Evolutionary conservation across 1,284 basidiomycete species (phyloP).

Genomic region (Ganoderma leucocontextum): DNA sequence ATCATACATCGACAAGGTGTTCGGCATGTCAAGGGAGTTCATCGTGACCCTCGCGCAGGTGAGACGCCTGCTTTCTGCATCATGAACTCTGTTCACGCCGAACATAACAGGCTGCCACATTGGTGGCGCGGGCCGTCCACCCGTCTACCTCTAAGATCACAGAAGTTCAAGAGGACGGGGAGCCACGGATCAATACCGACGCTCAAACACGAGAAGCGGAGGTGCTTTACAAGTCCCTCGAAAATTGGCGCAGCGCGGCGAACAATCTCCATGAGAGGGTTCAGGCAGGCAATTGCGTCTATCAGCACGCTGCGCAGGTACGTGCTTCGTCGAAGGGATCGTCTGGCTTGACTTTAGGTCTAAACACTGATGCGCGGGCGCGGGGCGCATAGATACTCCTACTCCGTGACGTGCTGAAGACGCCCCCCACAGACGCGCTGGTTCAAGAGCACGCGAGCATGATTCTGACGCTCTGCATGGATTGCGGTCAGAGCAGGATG

Average conservation of each 20-base stretch:
- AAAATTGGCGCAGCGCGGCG: slow-evolving; percentile 39
- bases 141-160: slow-evolving; percentile 19
- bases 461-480: slow-evolving; percentile 42
- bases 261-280: slow-evolving; percentile 36
- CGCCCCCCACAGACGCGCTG: slow-evolving; percentile 45
- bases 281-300: slow-evolving; percentile 44
- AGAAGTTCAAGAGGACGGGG: slow-evolving; percentile 33
- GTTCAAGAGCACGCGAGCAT: slow-evolving; percentile 46
- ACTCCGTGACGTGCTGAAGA: slow-evolving; percentile 52
- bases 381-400: slow-evolving; percentile 49
- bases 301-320: slow-evolving; percentile 46
- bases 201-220: slow-evolving; percentile 34
- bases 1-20: slow-evolving; percentile 55
- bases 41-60: slow-evolving; percentile 45
- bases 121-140: slow-evolving; percentile 36
- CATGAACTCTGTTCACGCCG: slow-evolving; percentile 2
- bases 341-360: slow-evolving; percentile 13
- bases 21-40: slow-evolving; percentile 50
- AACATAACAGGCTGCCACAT: slow-evolving; percentile 31
- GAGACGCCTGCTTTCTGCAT: slow-evolving; percentile 12
- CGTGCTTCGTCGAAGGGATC: slow-evolving; percentile 17
- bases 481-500: slow-evolving; percentile 43
- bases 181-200: slow-evolving; percentile 15
- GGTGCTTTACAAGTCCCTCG: slow-evolving; percentile 37
- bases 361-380: slow-evolving; percentile 7